Conservation (phyloP, 2,329 filamentous ascomycete genomes). For the Cercospora sesami region DNA sequence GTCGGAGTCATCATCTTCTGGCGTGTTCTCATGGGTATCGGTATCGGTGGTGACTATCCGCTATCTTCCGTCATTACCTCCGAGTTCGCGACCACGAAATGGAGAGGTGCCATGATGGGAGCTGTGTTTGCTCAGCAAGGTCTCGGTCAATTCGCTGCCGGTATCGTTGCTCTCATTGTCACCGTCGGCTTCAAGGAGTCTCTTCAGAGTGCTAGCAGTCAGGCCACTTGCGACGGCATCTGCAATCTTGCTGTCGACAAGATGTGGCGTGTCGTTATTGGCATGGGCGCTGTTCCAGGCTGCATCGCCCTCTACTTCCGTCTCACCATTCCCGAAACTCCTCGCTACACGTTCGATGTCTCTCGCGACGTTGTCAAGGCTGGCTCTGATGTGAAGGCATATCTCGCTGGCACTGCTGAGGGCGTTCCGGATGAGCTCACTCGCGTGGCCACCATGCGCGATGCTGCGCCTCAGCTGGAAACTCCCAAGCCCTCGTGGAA, state of each 20-base stretch:
- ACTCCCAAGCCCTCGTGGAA: slow-evolving; percentile 69
- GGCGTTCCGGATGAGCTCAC: slow-evolving; percentile 66
- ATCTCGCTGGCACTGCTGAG: slow-evolving; percentile 65
- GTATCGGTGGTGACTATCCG: slow-evolving; percentile 78
- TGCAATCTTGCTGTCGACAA: slow-evolving; percentile 76
- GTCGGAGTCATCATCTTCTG: slow-evolving; percentile 74
- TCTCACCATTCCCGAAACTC: slow-evolving; percentile 83
- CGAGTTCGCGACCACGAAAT: slow-evolving; percentile 83
- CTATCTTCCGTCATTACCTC: slow-evolving; percentile 81
- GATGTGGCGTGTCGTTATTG: slow-evolving; percentile 82
- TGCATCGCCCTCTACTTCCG: slow-evolving; percentile 83
- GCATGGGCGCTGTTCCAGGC: slow-evolving; percentile 76
- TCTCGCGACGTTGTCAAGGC: slow-evolving; percentile 73
- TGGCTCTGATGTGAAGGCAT: slow-evolving; percentile 71
- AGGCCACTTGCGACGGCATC: slow-evolving; percentile 59
- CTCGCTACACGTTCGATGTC: slow-evolving; percentile 84
- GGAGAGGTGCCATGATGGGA: slow-evolving; percentile 84
- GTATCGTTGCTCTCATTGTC: slow-evolving; percentile 71
- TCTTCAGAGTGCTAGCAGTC: slow-evolving; percentile 40
- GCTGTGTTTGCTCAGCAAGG: slow-evolving; percentile 87
- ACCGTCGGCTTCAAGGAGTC: slow-evolving; percentile 42
- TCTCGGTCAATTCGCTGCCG: slow-evolving; percentile 74
- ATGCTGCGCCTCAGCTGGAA: slow-evolving; percentile 57
- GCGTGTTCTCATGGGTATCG: slow-evolving; percentile 77
- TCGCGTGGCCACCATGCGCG: slow-evolving; percentile 59